phyloP scores from a whole-genome alignment of 2,329 filamentous ascomycete genomes.

The Alternaria hordeiaustralica region DNA sequence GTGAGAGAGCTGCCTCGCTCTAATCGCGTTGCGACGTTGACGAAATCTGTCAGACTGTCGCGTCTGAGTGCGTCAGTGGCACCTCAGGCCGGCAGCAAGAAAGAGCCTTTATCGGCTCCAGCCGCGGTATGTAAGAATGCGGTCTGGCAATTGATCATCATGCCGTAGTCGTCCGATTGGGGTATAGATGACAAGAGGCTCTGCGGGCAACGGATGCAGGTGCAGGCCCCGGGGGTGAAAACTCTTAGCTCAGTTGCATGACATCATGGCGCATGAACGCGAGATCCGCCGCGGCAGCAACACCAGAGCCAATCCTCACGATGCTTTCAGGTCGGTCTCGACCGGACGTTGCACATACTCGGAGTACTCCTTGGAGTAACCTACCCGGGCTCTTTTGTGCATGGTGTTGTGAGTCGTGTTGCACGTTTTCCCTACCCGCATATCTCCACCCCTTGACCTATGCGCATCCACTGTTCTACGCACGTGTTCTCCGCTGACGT shows the following conservation, averaged over 20 bases:
- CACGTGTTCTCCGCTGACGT: background rate
- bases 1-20: background rate
- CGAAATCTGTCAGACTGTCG: background rate
- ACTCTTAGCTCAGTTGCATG: slow-evolving; percentile 1
- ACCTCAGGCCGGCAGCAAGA: background rate
- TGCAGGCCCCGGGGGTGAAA: slow-evolving; percentile 7
- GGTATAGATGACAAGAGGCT: slow-evolving; percentile 10
- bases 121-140: background rate
- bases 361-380: background rate
- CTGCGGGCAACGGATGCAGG: slow-evolving; percentile 2
- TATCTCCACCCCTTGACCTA: background rate
- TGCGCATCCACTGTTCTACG: background rate
- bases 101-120: background rate
- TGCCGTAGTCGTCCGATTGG: slow-evolving; percentile 8
- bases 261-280: slow-evolving; percentile 10
- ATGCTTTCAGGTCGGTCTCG: background rate
- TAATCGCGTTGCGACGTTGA: background rate
- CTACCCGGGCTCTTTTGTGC: background rate
- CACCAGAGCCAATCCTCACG: background rate
- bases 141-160: background rate
- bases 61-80: background rate
- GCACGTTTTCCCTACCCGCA: background rate
- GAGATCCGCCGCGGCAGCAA: background rate
- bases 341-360: background rate
- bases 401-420: background rate